Evolutionary conservation across 495 filamentous ascomycete genomes (phyloP).

Genomic region (Tuber borchii): DNA sequence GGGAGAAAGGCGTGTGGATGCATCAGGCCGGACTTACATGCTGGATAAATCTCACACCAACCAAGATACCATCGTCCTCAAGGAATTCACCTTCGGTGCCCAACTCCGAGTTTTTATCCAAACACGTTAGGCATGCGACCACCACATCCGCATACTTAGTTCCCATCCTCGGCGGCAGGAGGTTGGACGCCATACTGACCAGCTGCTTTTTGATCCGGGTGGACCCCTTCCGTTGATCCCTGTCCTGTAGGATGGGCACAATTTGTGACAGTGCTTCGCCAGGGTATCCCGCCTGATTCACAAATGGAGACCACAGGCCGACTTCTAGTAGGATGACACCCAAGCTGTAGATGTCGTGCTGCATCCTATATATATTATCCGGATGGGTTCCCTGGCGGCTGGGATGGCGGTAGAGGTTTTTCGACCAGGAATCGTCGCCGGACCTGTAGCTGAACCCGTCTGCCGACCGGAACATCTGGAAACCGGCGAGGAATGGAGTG

Average conservation of each 20-base stretch:
- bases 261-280: constrained; percentile 3
- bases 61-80: constrained; percentile 49
- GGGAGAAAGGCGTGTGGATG: not conserved
- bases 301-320: constrained; percentile 53
- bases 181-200: constrained; percentile 43
- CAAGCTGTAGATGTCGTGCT: constrained; percentile 61
- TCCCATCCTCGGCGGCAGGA: constrained; percentile 50
- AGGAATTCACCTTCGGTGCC: constrained; percentile 46
- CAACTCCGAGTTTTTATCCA: constrained; percentile 51
- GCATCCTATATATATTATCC: constrained; percentile 50
- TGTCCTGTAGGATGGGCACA: constrained; percentile 14
- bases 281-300: constrained; percentile 14
- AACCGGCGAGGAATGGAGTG: constrained; percentile 48
- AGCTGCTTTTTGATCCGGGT: constrained; percentile 45
- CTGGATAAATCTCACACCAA: constrained; percentile 52
- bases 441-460: constrained; percentile 43
- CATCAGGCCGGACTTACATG: constrained; percentile 40
- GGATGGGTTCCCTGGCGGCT: constrained; percentile 47
- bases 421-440: constrained; percentile 47
- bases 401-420: constrained; percentile 56
- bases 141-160: constrained; percentile 49
- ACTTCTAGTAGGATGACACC: constrained; percentile 59
- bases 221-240: constrained; percentile 23
- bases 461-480: constrained; percentile 48
- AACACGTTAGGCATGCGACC: constrained; percentile 52